Conservation (phyloP, 345 rosid genomes). For the Luvunga scandens region DNA sequence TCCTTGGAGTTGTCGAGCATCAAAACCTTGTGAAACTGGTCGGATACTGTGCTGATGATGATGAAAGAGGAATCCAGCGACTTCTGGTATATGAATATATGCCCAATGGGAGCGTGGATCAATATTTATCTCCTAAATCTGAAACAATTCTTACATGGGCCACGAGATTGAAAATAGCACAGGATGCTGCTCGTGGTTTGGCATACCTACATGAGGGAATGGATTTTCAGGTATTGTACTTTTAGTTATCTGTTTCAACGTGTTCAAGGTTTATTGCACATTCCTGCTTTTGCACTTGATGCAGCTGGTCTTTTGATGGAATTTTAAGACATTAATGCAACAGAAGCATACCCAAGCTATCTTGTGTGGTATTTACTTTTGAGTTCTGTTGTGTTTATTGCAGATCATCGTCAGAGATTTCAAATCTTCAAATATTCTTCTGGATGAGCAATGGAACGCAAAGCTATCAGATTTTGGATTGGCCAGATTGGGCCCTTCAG, state of each 20-base stretch:
- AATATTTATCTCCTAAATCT: constrained; percentile 52
- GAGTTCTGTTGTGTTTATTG: constrained; percentile 8
- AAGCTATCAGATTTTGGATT: constrained; percentile 94
- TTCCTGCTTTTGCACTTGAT: constrained; percentile 1
- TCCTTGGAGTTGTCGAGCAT: constrained; percentile 87
- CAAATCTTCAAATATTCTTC: constrained; percentile 86
- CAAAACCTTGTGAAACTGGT: constrained; percentile 79
- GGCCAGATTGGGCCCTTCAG: constrained; percentile 89
- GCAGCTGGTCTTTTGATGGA: not conserved
- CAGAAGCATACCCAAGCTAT: not conserved
- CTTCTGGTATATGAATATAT: constrained; percentile 80
- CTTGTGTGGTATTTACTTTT: not conserved
- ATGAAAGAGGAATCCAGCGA: constrained; percentile 88
- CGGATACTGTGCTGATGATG: constrained; percentile 94
- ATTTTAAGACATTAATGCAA: not conserved
- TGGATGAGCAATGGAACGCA: constrained; percentile 89
- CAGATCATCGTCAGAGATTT: constrained; percentile 88
- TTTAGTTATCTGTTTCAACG: not conserved
- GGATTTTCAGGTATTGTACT: constrained; percentile 75
- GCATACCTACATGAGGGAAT: constrained; percentile 78
- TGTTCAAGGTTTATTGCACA: not conserved
- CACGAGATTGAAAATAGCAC: constrained; percentile 81
- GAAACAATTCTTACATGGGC: constrained; percentile 68
- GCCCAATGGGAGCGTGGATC: constrained; percentile 79
- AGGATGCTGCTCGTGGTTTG: constrained; percentile 88